Evolutionary conservation across 2,329 filamentous ascomycete species (phyloP).

Genomic region (Dothideomycetidae sp.): DNA sequence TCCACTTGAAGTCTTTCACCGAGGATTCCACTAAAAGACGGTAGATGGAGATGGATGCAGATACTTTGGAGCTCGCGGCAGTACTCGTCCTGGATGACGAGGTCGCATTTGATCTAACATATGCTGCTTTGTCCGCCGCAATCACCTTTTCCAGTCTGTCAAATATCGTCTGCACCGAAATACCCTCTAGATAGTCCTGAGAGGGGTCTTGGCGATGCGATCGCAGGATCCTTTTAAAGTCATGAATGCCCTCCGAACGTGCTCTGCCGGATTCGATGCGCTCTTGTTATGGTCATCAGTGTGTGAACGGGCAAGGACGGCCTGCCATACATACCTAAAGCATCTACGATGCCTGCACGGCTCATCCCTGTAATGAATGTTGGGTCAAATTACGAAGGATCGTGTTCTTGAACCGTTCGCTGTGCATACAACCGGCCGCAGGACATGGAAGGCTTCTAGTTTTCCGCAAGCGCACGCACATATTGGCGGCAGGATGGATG

Average conservation of each 20-base stretch:
- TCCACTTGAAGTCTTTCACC: conserved; percentile 52
- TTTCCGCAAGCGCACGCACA: no score
- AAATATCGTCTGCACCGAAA: not conserved
- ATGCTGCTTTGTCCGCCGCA: conserved; percentile 51
- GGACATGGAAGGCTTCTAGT: no score
- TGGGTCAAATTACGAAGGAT: no score
- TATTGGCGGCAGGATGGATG: no score
- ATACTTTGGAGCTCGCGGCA: conserved; percentile 41
- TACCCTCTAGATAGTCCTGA: not conserved
- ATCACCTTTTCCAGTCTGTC: not conserved
- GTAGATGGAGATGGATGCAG: conserved; percentile 55
- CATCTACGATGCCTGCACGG: no score
- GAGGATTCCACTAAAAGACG: conserved; percentile 59
- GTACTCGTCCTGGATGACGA: conserved; percentile 31
- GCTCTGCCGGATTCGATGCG: conserved; percentile 29
- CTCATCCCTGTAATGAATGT: no score
- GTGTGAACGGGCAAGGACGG: no score
- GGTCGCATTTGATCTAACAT: conserved; percentile 29
- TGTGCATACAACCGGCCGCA: no score
- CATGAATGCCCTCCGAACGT: conserved; percentile 37
- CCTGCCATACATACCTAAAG: no score
- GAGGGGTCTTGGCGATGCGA: conserved; percentile 33
- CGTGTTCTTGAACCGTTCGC: no score
- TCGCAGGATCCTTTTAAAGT: conserved; percentile 42
- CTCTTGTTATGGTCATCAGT: no score